Evolutionary conservation across 2,329 filamentous ascomycete species (phyloP).

Genomic region (Colletotrichum destructivum): DNA sequence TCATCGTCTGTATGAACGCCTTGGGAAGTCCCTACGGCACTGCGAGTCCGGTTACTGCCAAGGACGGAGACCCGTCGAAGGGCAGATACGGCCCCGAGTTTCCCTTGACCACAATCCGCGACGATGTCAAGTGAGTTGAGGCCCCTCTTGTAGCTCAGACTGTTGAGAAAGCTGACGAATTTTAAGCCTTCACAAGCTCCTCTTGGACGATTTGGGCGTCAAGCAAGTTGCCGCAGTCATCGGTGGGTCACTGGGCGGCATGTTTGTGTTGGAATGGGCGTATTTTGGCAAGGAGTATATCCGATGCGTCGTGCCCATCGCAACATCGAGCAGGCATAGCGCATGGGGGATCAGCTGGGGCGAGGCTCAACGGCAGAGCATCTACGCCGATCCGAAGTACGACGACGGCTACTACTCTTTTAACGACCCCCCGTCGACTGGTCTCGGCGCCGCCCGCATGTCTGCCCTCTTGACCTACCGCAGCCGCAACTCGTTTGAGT

Average conservation of each 20-base stretch:
- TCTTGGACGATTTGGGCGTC: slow-evolving; percentile 86
- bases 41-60: slow-evolving; percentile 90
- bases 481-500: slow-evolving; percentile 96
- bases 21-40: slow-evolving; percentile 88
- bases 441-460: slow-evolving; percentile 96
- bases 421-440: slow-evolving; percentile 86
- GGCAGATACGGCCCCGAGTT: slow-evolving; percentile 95
- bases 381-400: slow-evolving; percentile 98
- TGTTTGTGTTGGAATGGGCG: slow-evolving; percentile 92
- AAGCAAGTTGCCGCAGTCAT: slow-evolving; percentile 84
- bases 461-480: slow-evolving; percentile 95
- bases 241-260: slow-evolving; percentile 89
- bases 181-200: slow-evolving; percentile 81
- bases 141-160: neutral
- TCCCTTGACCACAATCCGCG: slow-evolving; percentile 92
- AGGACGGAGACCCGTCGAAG: slow-evolving; percentile 81
- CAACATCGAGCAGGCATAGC: slow-evolving; percentile 87
- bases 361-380: slow-evolving; percentile 90
- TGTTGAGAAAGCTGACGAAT: slow-evolving; percentile 38
- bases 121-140: slow-evolving; percentile 87
- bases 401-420: slow-evolving; percentile 96
- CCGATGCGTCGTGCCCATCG: slow-evolving; percentile 84
- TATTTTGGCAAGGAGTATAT: slow-evolving; percentile 93
- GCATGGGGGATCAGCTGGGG: slow-evolving; percentile 95
- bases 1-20: slow-evolving; percentile 89